Evolutionary conservation across 495 filamentous ascomycete species (phyloP), one percentile per base, ranked within the genome.

Genomic region (Penicillium simplicissimum): DNA sequence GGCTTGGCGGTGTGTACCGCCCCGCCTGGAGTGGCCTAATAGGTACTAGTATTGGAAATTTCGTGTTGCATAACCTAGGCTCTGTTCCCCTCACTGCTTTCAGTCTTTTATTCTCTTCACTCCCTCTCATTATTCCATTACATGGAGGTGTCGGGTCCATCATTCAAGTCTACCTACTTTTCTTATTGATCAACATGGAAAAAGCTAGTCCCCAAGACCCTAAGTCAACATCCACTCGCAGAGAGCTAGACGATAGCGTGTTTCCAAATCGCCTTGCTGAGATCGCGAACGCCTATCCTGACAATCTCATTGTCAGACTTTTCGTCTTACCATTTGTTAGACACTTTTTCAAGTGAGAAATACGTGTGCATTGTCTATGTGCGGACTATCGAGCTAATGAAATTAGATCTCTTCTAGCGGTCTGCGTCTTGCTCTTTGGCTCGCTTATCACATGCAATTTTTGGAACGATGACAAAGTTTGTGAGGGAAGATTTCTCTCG

Each of bases 401-500:
- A 55, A 6, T 42, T n/a, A 55, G 52, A n/a, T 13, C 36, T 10
- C 52, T 55, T 14, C 52, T 55, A 40, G 52, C 52, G 14, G 11
- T 55, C 21, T 7, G 2, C 9, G 23, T 55, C 35, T 55, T 42
- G 9, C 9, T 55, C 52, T 55, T 15, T 55, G 52, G 52, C 52
- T 55, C 52, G 52, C 35, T 55, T n/a, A 55, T 55, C 5, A 55
- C 52, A n/a, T 55, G 52, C 52, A 42, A 55, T 11, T 40, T 55
- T 55, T 42, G 52, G 52, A 40, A 55, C 52, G 52, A 55, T 35
- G 52, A 40, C 3, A 55, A 55, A 55, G 36, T 40, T 55, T 55
- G 52, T 25, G 52, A 55, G 28, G 15, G 35, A 40, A 55, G 40
- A 19, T 19, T 43, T 43, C 15, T 19, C 40, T 43, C 40, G n/a